Conservation (phyloP, 2,329 filamentous ascomycete species). For the Aphanoascus verrucosus region DNA sequence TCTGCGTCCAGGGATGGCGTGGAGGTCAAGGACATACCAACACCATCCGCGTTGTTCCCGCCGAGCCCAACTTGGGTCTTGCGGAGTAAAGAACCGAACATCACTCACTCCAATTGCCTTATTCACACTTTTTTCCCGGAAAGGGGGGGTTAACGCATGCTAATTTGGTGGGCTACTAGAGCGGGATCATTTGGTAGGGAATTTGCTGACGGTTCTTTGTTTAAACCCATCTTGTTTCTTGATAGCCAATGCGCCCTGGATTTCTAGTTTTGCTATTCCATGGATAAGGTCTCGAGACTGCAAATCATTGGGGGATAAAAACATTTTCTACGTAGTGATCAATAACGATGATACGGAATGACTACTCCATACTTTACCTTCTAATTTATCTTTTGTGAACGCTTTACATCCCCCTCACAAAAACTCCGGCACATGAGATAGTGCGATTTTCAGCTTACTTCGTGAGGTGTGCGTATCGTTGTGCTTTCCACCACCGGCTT, state of each 20-base stretch:
- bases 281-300: not conserved
- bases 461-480: no score
- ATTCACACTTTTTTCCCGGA: not conserved
- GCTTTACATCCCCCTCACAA: no score
- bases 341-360: not conserved
- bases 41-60: slow-evolving; percentile 45
- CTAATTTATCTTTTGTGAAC: not conserved
- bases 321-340: not conserved
- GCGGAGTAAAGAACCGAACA: slow-evolving; percentile 8
- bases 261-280: not conserved
- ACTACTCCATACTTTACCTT: not conserved
- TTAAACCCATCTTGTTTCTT: not conserved
- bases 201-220: not conserved
- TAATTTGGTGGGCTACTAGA: not conserved
- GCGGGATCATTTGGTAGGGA: slow-evolving; percentile 2
- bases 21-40: slow-evolving; percentile 60
- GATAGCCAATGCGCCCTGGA: not conserved
- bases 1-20: slow-evolving; percentile 59
- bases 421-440: no score
- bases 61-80: slow-evolving; percentile 37
- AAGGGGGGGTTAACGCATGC: not conserved
- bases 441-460: no score
- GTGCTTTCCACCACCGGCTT: not conserved
- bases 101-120: not conserved
- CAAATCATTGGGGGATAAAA: not conserved